Conservation (phyloP, 805 yeast species). For the Teunomyces barrocoloradensis region DNA sequence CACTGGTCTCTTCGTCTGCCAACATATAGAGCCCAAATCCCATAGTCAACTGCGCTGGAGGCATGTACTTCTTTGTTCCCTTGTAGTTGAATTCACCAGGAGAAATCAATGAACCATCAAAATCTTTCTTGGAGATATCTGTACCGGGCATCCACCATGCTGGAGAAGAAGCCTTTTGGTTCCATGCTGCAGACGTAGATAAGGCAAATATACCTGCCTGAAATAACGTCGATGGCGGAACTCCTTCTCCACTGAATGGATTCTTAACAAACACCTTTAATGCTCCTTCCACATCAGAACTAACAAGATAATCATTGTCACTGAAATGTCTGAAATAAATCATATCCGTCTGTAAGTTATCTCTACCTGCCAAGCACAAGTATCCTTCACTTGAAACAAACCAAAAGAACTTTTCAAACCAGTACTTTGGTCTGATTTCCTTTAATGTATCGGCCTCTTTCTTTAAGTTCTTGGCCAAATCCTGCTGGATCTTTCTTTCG, state of each 20-base stretch:
- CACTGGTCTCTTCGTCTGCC: slow-evolving; percentile 54
- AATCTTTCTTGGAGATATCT: slow-evolving; percentile 68
- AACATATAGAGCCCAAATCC: slow-evolving; percentile 84
- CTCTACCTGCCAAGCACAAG: slow-evolving; percentile 83
- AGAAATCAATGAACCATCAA: slow-evolving; percentile 54
- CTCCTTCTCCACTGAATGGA: slow-evolving; percentile 62
- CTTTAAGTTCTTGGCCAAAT: slow-evolving; percentile 59
- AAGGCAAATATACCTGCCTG: slow-evolving; percentile 91
- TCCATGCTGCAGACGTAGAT: slow-evolving; percentile 87
- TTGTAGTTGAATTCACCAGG: slow-evolving; percentile 60
- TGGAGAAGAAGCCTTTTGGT: slow-evolving; percentile 71
- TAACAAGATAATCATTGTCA: slow-evolving; percentile 67
- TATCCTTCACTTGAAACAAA: slow-evolving; percentile 89
- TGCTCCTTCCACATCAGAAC: slow-evolving; percentile 72
- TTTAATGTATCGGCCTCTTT: slow-evolving; percentile 52
- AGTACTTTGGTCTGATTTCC: slow-evolving; percentile 66
- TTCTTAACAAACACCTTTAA: slow-evolving; percentile 78
- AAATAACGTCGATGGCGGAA: slow-evolving; percentile 82
- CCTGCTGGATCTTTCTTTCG: slow-evolving; percentile 70
- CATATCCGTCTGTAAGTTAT: slow-evolving; percentile 73
- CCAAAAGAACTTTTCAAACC: slow-evolving; percentile 97
- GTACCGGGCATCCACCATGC: slow-evolving; percentile 81
- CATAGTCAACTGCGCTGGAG: slow-evolving; percentile 84
- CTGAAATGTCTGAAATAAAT: slow-evolving; percentile 75
- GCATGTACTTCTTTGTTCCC: slow-evolving; percentile 56